Percentiles rank a stretch among this genome's conserved stretches.
Conservation (phyloP, 2,329 filamentous ascomycete genomes). For the Aphanocladium album region DNA sequence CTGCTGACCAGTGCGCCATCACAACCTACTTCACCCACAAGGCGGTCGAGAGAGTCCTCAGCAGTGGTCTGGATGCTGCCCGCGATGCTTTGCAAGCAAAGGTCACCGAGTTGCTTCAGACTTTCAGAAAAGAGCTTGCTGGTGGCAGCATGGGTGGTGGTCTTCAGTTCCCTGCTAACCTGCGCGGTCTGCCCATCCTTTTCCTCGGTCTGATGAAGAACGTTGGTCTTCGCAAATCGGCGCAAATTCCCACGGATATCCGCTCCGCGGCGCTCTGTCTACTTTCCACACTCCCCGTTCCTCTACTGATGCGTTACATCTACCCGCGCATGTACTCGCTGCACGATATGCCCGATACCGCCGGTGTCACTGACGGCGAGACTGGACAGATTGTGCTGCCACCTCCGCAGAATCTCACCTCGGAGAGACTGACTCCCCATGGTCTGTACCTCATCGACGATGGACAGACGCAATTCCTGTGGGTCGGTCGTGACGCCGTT, state of each 20-base stretch:
- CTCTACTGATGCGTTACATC: slow-evolving; percentile 89
- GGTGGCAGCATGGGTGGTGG: slow-evolving; percentile 94
- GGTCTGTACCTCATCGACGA: slow-evolving; percentile 96
- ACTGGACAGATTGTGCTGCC: slow-evolving; percentile 89
- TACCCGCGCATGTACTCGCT: slow-evolving; percentile 80
- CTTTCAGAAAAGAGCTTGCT: slow-evolving; percentile 93
- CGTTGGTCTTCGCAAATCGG: slow-evolving; percentile 85
- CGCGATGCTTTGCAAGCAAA: slow-evolving; percentile 88
- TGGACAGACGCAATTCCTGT: slow-evolving; percentile 94
- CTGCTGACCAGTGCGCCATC: slow-evolving; percentile 89
- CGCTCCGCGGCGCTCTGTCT: slow-evolving; percentile 88
- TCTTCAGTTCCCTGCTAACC: slow-evolving; percentile 88
- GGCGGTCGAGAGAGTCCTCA: slow-evolving; percentile 84
- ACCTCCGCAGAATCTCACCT: slow-evolving; percentile 78
- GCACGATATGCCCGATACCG: slow-evolving; percentile 94
- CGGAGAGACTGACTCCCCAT: slow-evolving; percentile 79
- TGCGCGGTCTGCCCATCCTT: slow-evolving; percentile 80
- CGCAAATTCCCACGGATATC: slow-evolving; percentile 90
- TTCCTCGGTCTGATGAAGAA: slow-evolving; percentile 97
- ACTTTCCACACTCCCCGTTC: slow-evolving; percentile 87
- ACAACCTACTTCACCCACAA: slow-evolving; percentile 96
- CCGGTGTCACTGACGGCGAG: slow-evolving; percentile 76
- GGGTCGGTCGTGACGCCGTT: slow-evolving; percentile 90
- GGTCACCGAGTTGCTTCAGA: slow-evolving; percentile 85
- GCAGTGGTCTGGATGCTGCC: slow-evolving; percentile 82